Base-by-base conservation (phyloP, 257 asterid species). In the Solanum microdontum region DNA sequence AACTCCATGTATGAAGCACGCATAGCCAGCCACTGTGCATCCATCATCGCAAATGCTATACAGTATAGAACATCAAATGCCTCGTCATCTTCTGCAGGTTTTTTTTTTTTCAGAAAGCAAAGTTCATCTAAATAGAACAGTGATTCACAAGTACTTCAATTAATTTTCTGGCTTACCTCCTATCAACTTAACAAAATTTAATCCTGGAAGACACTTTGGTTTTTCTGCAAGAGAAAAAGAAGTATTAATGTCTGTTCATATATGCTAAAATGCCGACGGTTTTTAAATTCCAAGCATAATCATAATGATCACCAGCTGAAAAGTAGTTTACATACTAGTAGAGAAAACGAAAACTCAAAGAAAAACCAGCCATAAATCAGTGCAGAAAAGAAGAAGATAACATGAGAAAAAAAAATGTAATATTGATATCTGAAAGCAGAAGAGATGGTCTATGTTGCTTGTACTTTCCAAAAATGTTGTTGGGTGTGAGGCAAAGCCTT, bases 11-110 rank as follows among this genome's bases (percentile, higher is more conserved):
- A 97, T 7, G 99, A 97, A 88, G 99, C 99, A 69, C 87, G 95
- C 98, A 94, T 97, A 68, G 98, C 98, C 82, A 97, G 98, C 99
- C 99, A 97, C 89, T 95, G 99, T 3, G 98, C 98, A 82, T 97
- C 99, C 98, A 97, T 84, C 98, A 97, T 91, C 0, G 95, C 94
- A 84, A 97, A 97, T 4, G 99, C 93, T 89, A 97, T 87, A 87
- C 98, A 95, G 76, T 92, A 97, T 62, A 97, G 94, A 86, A 93
- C 89, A 87, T 97, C 98, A 86, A 97, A 97, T 32, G 98, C 99
- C 33, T 93, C 93, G 72, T 94, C 95, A 58, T 96, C 91, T 83
- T 94, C 99, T 96, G 95, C 96, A 93, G 68, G 83, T 80, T 73
- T 28, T 62, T 73, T 26, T 60, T 74, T 74, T 2, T 51, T 87